These are phyloP conservation scores for Tetracladium setigerum DNA, from an alignment of 495 filamentous ascomycete species.

Conservation along the genomic window DNA sequence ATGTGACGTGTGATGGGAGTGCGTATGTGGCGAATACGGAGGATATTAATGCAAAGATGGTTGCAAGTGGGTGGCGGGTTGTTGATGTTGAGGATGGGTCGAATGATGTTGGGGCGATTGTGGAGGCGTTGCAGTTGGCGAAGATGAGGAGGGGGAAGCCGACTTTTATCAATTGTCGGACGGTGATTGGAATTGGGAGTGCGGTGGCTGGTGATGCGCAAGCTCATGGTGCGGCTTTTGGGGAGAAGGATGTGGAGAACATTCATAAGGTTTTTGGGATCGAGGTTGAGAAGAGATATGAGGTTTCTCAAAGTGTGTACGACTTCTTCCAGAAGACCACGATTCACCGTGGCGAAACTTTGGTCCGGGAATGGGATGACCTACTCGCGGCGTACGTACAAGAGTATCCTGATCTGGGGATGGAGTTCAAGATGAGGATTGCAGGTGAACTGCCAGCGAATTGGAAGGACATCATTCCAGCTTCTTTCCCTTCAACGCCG, in stretches of 20 bases:
- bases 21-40: slow-evolving; percentile 49
- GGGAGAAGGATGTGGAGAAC: slow-evolving; percentile 31
- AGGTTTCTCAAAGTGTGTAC: slow-evolving; percentile 36
- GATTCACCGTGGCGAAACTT: slow-evolving; percentile 29
- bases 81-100: slow-evolving; percentile 46
- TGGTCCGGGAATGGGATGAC: slow-evolving; percentile 38
- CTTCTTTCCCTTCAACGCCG: slow-evolving; percentile 34
- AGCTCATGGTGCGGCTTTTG: slow-evolving; percentile 47
- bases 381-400: slow-evolving; percentile 32
- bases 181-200: slow-evolving; percentile 48
- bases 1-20: slow-evolving; percentile 51
- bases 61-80: slow-evolving; percentile 49
- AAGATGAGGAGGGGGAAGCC: slow-evolving; percentile 39
- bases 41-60: slow-evolving; percentile 53
- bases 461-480: slow-evolving; percentile 1
- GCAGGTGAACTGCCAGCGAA: neutral
- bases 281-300: slow-evolving; percentile 36
- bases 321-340: slow-evolving; percentile 39
- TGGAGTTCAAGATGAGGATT: slow-evolving; percentile 19
- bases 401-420: slow-evolving; percentile 37
- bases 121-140: slow-evolving; percentile 37
- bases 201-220: slow-evolving; percentile 38
- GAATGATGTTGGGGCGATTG: slow-evolving; percentile 43
- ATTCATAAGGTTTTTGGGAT: slow-evolving; percentile 42
- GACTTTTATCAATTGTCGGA: slow-evolving; percentile 52